phyloP scores from a whole-genome alignment of 2,329 filamentous ascomycete genomes.

The Colletotrichum sp. region DNA sequence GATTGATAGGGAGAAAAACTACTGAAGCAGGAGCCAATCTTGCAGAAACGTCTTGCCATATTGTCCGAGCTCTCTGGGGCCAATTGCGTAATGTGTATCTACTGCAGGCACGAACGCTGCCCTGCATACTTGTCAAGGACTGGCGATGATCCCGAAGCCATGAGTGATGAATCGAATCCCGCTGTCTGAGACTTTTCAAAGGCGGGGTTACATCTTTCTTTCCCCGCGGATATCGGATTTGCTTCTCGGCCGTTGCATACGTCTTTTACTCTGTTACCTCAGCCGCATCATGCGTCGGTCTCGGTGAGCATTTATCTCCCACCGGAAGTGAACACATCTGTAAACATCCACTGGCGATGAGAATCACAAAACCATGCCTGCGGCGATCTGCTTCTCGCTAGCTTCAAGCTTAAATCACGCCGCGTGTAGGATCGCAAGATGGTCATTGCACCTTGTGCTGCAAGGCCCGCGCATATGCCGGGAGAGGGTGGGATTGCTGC shows the following conservation, averaged over 20 bases:
- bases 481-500: neutral
- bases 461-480: neutral
- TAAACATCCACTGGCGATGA: neutral
- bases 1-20: neutral
- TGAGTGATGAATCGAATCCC: neutral
- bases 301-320: neutral
- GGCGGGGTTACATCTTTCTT: neutral
- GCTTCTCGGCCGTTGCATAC: neutral
- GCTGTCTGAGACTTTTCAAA: neutral
- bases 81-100: neutral
- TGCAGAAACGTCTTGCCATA: neutral
- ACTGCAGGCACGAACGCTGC: neutral
- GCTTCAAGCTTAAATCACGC: slow-evolving; percentile 5
- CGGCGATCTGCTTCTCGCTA: neutral
- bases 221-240: neutral
- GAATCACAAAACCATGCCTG: neutral
- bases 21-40: neutral
- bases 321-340: neutral
- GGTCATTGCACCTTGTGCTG: neutral
- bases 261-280: neutral
- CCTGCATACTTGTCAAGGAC: neutral
- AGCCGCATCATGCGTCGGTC: neutral
- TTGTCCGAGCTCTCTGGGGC: neutral
- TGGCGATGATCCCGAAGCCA: neutral
- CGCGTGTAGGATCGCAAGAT: neutral